phyloP scores from a whole-genome alignment of 352 stramenopile genomes.

The Phytophthora sansomeana region DNA sequence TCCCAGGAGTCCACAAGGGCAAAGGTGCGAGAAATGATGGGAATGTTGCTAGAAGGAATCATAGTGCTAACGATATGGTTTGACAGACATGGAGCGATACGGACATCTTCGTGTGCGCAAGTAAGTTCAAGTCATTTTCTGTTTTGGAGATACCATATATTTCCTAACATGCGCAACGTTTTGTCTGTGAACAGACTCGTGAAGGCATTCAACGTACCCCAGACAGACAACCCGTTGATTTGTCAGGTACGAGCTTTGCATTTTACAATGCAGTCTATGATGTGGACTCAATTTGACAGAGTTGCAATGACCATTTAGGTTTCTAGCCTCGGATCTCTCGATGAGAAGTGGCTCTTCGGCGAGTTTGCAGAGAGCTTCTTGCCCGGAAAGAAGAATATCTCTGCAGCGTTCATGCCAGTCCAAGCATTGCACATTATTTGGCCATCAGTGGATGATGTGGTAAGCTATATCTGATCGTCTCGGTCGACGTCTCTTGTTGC shows the following conservation, averaged over 20 bases:
- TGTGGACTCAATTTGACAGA: background rate
- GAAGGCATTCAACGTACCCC: slow-evolving; percentile 51
- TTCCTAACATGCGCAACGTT: background rate
- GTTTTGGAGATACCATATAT: background rate
- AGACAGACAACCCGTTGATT: slow-evolving; percentile 71
- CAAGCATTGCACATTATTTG: slow-evolving; percentile 83
- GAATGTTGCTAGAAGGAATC: background rate
- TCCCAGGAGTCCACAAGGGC: slow-evolving; percentile 75
- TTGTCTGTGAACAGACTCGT: slow-evolving; percentile 48
- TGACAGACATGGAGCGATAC: slow-evolving; percentile 83
- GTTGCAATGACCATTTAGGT: slow-evolving; percentile 48
- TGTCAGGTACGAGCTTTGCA: slow-evolving; percentile 54
- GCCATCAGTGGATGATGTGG: slow-evolving; percentile 82
- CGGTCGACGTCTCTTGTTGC: background rate
- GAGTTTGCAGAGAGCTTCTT: slow-evolving; percentile 78
- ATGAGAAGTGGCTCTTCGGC: slow-evolving; percentile 85
- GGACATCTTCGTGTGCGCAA: slow-evolving; percentile 76
- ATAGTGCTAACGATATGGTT: slow-evolving; percentile 5
- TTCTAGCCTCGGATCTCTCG: slow-evolving; percentile 82
- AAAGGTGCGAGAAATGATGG: slow-evolving; percentile 47
- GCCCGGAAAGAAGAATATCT: slow-evolving; percentile 46
- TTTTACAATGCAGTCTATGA: background rate
- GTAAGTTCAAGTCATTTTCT: slow-evolving; percentile 34
- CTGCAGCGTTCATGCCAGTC: slow-evolving; percentile 41
- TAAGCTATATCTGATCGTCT: slow-evolving; percentile 30